These are phyloP conservation scores for Leccinum boreale DNA, from an alignment of 768 basidiomycete species.

Conservation along the genomic window DNA sequence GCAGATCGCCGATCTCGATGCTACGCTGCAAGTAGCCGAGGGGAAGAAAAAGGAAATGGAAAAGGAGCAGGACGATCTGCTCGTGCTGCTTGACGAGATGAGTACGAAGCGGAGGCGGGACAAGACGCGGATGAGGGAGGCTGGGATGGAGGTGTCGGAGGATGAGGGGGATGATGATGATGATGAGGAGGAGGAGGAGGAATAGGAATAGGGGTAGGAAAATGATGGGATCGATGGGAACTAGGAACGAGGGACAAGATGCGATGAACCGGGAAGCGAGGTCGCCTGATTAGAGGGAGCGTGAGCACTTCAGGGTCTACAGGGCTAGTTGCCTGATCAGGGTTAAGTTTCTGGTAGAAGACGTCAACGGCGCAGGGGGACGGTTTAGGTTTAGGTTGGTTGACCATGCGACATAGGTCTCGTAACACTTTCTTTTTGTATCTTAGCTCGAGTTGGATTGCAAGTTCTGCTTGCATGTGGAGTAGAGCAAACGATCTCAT, in stretches of 20 bases:
- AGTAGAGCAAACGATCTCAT: not conserved
- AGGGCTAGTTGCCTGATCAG: not conserved
- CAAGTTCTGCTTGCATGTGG: not conserved
- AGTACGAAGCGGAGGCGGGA: slow-evolving; percentile 81
- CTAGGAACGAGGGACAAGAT: not conserved
- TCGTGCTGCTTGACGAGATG: slow-evolving; percentile 91
- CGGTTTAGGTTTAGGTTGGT: not conserved
- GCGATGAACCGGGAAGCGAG: not conserved
- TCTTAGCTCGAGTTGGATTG: not conserved
- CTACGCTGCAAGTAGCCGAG: slow-evolving; percentile 50
- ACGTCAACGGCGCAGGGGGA: not conserved
- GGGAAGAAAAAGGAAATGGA: slow-evolving; percentile 77
- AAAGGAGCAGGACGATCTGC: slow-evolving; percentile 94
- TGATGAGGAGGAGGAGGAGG: slow-evolving; percentile 42
- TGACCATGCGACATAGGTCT: not conserved
- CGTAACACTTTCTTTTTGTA: not conserved
- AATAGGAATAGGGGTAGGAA: slow-evolving; percentile 6
- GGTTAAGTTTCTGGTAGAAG: not conserved
- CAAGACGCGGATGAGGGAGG: slow-evolving; percentile 70
- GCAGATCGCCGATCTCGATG: slow-evolving; percentile 45
- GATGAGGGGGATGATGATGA: slow-evolving; percentile 80
- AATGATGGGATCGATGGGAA: not conserved
- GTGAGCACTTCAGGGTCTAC: not conserved
- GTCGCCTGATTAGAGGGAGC: not conserved
- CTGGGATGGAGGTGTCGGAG: slow-evolving; percentile 86